Evolutionary conservation across 1,284 basidiomycete species (phyloP), one percentile per base, ranked within the genome.

Genomic region (Trichosporon inkin): DNA sequence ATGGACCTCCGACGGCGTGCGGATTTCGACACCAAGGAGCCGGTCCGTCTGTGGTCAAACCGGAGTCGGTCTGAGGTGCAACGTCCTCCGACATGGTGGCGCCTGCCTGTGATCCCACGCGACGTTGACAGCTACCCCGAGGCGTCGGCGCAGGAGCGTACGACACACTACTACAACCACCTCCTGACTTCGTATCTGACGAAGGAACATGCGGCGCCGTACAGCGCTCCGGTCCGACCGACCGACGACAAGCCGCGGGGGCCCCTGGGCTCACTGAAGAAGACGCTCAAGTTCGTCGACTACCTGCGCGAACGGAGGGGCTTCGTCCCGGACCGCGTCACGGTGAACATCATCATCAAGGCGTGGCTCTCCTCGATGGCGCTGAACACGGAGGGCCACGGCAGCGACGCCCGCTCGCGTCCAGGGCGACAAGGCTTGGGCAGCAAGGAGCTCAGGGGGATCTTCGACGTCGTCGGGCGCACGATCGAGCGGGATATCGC

Each of bases 251-350:
- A 49, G n/a, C 44, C 58, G 11, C 59, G 49, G 4, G 38, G 55
- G n/a, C 55, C 47, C 7, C 57, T 74, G 10, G 60, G 61, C 8
- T 71, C 72, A 53, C 61, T 77, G 1, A 60, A 67, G 17, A 62
- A 66, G 13, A 53, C 76, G 10, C 59, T 77, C 1, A 20, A 56
- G 3, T 60, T 62, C 17, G 72, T 77, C 19, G 60, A 65, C 39
- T 60, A 53, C 19, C 53, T 75, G 20, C 71, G 72, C 53, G 24
- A 34, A 19, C 52, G 66, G 35, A 62, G 67, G 22, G 67, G 66
- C 14, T 77, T 77, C 53, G 56, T 60, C n/a, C 75, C 75, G 3
- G 71, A 76, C 65, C 62, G 69, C 41, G 64, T 70, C 11, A 77
- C 75, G 0, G 72, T 66, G 19, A 73, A 75, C 59, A 63, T 77